Evolutionary conservation across 2,329 filamentous ascomycete genomes (phyloP).

Genomic region (Colletotrichum sublineola): DNA sequence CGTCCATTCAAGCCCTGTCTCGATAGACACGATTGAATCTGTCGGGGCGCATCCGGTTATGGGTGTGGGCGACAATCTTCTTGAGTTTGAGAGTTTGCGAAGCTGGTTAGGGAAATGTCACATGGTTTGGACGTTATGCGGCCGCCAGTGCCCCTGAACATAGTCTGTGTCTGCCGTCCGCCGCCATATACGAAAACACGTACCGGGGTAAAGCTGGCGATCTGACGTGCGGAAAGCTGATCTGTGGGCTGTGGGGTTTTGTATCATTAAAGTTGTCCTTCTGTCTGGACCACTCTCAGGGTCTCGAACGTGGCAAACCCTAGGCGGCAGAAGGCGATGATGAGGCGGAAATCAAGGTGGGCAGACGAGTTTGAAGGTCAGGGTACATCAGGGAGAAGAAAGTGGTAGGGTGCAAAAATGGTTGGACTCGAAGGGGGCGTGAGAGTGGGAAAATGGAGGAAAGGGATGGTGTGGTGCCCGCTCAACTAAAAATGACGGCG

Average conservation of each 20-base stretch:
- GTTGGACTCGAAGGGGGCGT: background rate
- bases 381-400: conserved; percentile 8
- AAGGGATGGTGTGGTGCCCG: conserved; percentile 25
- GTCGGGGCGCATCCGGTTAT: background rate
- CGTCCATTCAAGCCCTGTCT: conserved; percentile 20
- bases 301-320: conserved; percentile 14
- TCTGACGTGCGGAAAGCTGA: conserved; percentile 7
- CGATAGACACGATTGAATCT: conserved; percentile 2
- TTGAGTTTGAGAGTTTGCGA: background rate
- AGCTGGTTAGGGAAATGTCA: conserved; percentile 20
- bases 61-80: background rate
- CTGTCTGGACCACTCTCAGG: background rate
- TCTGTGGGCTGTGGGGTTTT: conserved; percentile 15
- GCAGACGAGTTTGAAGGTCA: conserved; percentile 22
- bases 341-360: background rate
- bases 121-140: conserved; percentile 29
- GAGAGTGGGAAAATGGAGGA: conserved; percentile 13
- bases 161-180: conserved; percentile 9
- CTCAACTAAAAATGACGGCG: conserved; percentile 32
- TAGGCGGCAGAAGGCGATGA: conserved; percentile 2
- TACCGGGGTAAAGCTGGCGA: background rate
- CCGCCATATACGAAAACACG: conserved; percentile 7
- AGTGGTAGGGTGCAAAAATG: conserved; percentile 22
- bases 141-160: conserved; percentile 5
- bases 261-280: conserved; percentile 9